Percentiles rank a stretch among this genome's conserved stretches.
Conservation (phyloP, 306 rosid genomes). For the Chamaecrista fasciculata region DNA sequence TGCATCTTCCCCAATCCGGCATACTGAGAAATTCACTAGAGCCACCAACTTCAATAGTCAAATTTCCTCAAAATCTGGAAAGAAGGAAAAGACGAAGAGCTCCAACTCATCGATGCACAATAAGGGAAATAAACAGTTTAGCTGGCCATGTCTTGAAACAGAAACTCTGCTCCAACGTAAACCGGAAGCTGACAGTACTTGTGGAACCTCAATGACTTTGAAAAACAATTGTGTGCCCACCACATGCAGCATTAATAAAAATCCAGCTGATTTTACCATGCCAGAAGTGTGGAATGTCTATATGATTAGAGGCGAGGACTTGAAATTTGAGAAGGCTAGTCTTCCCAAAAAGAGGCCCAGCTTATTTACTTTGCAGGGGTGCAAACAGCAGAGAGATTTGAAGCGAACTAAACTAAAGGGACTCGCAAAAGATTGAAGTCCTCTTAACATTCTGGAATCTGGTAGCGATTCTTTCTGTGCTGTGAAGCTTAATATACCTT, state of each 20-base stretch:
- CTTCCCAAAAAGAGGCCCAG: slow-evolving; percentile 30
- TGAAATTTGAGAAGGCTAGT: slow-evolving; percentile 38
- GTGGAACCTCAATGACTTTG: slow-evolving; percentile 30
- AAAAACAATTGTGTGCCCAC: slow-evolving; percentile 26
- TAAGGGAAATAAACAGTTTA: slow-evolving; percentile 27
- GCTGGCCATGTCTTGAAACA: slow-evolving; percentile 20
- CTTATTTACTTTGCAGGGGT: slow-evolving; percentile 25
- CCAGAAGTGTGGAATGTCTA: slow-evolving; percentile 50
- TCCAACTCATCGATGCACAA: slow-evolving; percentile 26
- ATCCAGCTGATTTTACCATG: slow-evolving; percentile 65
- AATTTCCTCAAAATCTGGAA: slow-evolving; percentile 35
- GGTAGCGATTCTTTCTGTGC: slow-evolving; percentile 30
- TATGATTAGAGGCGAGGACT: slow-evolving; percentile 67
- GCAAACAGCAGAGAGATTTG: slow-evolving; percentile 38
- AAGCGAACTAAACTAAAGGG: slow-evolving; percentile 36
- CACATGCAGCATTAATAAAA: slow-evolving; percentile 47
- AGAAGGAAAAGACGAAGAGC: slow-evolving; percentile 38
- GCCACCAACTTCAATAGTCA: slow-evolving; percentile 30
- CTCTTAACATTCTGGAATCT: slow-evolving; percentile 31
- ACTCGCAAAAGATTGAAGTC: slow-evolving; percentile 17
- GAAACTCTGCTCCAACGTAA: slow-evolving; percentile 29
- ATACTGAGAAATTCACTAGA: slow-evolving; percentile 26
- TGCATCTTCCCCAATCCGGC: slow-evolving; percentile 44
- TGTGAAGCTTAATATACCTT: not conserved
- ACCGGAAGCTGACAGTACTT: slow-evolving; percentile 26